Percentiles rank a stretch among this genome's conserved stretches.
Evolutionary conservation across 2,329 filamentous ascomycete species (phyloP).

Genomic region (Colletotrichum sansevieriae): DNA sequence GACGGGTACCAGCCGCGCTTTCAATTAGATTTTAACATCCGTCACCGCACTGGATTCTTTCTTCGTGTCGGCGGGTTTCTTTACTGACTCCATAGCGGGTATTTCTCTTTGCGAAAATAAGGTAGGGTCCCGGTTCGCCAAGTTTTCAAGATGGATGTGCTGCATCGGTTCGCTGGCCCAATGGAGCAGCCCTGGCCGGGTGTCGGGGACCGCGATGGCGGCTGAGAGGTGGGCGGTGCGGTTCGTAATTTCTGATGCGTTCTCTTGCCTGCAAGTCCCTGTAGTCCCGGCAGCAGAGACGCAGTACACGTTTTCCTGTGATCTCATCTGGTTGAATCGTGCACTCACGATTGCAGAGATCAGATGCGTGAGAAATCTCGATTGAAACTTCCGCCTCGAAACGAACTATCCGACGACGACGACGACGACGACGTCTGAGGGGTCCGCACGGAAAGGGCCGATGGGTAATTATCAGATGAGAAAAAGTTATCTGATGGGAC

Average conservation of each 20-base stretch:
- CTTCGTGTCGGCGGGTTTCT: not conserved
- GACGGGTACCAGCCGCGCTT: not conserved
- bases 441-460: conserved; percentile 17
- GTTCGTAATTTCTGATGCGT: not conserved
- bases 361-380: too few relatives aligned
- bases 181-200: conserved; percentile 29
- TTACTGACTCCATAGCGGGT: conserved; percentile 30
- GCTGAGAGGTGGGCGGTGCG: conserved; percentile 4
- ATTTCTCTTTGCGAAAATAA: conserved; percentile 2
- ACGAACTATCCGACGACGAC: too few relatives aligned
- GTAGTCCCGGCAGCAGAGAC: not conserved
- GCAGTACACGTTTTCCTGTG: not conserved
- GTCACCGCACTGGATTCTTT: conserved; percentile 20
- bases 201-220: conserved; percentile 22
- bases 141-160: conserved; percentile 21
- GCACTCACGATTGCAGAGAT: not conserved
- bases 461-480: conserved; percentile 28
- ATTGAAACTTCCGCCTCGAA: too few relatives aligned
- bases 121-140: conserved; percentile 18
- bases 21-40: not conserved
- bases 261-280: conserved; percentile 8
- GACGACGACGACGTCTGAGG: not conserved
- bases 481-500: conserved; percentile 35
- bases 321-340: not conserved
- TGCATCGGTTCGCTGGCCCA: conserved; percentile 34